Conservation (phyloP, 768 basidiomycete species). For the Termitomyces sp. region DNA sequence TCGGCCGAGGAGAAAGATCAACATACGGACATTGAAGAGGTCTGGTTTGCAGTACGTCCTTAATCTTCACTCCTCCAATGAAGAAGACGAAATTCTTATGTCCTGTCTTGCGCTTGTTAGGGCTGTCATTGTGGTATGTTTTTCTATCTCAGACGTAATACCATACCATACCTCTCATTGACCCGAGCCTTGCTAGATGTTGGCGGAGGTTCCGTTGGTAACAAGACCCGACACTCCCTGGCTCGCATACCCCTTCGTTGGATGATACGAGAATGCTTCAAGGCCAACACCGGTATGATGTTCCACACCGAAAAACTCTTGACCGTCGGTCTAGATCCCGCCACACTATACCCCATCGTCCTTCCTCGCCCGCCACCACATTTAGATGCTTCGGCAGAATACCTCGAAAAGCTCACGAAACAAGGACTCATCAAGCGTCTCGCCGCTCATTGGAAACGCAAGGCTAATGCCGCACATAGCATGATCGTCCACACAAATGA, state of each 20-base stretch:
- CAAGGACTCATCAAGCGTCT: not conserved
- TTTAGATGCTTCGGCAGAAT: constrained; percentile 6
- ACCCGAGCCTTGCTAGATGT: constrained; percentile 30
- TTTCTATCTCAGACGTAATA: no score
- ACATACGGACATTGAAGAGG: constrained; percentile 47
- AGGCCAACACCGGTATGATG: constrained; percentile 48
- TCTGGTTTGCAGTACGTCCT: constrained; percentile 54
- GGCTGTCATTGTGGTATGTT: constrained; percentile 40
- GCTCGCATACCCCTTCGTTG: constrained; percentile 54
- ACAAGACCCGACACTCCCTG: constrained; percentile 34
- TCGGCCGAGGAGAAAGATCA: constrained; percentile 14
- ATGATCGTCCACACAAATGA: not conserved
- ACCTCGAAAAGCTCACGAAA: not conserved
- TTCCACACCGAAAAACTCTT: constrained; percentile 42
- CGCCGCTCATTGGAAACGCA: not conserved
- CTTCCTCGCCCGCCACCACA: constrained; percentile 26
- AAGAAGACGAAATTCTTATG: not conserved
- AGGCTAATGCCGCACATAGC: constrained; percentile 9
- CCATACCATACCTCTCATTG: not conserved
- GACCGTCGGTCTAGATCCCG: constrained; percentile 34
- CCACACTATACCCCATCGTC: constrained; percentile 10
- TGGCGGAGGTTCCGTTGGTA: constrained; percentile 50
- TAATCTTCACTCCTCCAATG: not conserved
- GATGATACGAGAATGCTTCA: constrained; percentile 70
- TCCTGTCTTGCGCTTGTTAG: constrained; percentile 11